Evolutionary conservation across 2,329 filamentous ascomycete genomes (phyloP).

Genomic region (Pseudocercospora fijiensis): DNA sequence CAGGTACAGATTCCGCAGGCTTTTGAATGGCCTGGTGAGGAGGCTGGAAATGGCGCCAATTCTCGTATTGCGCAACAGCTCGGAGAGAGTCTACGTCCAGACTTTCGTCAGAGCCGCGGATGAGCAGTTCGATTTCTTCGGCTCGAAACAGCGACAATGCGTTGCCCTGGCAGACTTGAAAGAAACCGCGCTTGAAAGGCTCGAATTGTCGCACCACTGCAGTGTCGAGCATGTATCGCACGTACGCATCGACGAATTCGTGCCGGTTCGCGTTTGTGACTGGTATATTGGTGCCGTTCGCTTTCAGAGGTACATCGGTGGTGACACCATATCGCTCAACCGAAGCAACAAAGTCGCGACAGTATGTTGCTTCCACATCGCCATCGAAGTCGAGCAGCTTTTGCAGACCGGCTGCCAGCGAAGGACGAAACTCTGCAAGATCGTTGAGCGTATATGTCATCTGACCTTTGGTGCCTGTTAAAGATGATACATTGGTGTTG

Average conservation of each 20-base stretch:
- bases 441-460: conserved; percentile 79
- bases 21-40: conserved; percentile 31
- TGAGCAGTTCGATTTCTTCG: conserved; percentile 85
- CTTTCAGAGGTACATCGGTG: conserved; percentile 67
- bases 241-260: conserved; percentile 84
- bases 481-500: conserved; percentile 43
- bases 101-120: conserved; percentile 79
- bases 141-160: conserved; percentile 82
- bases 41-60: conserved; percentile 59
- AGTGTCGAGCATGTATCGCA: conserved; percentile 75
- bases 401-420: conserved; percentile 70
- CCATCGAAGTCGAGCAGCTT: conserved; percentile 80
- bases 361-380: conserved; percentile 76
- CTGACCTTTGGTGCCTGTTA: conserved; percentile 37
- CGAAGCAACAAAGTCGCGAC: conserved; percentile 76
- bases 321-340: conserved; percentile 72
- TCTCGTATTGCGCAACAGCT: conserved; percentile 77
- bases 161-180: conserved; percentile 85
- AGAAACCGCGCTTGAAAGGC: conserved; percentile 91
- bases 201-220: conserved; percentile 81
- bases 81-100: conserved; percentile 75
- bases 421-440: conserved; percentile 75
- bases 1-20: conserved; percentile 61
- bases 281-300: conserved; percentile 67
- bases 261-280: conserved; percentile 82